A percentile compares a stretch with the other conserved stretches of the same genome.
Evolutionary conservation across 192 early-diverging fungal genomes (phyloP).

Genomic region (Rhizophagus prolifer): DNA sequence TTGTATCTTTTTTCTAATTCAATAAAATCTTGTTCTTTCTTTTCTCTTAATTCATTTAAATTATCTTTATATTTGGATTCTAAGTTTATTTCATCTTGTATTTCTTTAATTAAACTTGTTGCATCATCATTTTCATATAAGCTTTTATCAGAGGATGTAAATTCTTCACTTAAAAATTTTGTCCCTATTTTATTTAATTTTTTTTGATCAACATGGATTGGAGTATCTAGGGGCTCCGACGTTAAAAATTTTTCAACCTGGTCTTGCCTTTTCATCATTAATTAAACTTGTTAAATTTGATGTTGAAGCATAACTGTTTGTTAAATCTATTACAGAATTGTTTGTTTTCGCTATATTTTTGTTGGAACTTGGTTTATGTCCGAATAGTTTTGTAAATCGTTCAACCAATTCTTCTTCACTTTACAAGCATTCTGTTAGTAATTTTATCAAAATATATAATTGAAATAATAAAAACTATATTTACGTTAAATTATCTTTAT

Average conservation of each 20-base stretch:
- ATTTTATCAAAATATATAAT: too few species aligned
- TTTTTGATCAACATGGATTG: too few species aligned
- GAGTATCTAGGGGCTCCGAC: too few species aligned
- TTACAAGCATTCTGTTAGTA: background rate
- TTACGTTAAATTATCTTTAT: too few species aligned
- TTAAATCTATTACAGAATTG: background rate
- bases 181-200: too few species aligned
- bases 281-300: too few species aligned
- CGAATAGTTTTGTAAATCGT: background rate
- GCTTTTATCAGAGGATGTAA: background rate
- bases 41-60: background rate
- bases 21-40: background rate
- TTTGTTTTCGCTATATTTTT: background rate
- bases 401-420: conserved; percentile 4
- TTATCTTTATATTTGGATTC: background rate
- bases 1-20: background rate
- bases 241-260: background rate
- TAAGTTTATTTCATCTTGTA: background rate
- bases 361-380: background rate
- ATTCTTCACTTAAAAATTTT: too few species aligned
- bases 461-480: too few species aligned
- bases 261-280: too few species aligned
- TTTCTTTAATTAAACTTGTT: background rate
- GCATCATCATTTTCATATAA: background rate
- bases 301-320: background rate